Evolutionary conservation across 371 early-diverging fungal species (phyloP), one percentile per base, ranked within the genome.

Genomic region (Funneliformis caledonium): DNA sequence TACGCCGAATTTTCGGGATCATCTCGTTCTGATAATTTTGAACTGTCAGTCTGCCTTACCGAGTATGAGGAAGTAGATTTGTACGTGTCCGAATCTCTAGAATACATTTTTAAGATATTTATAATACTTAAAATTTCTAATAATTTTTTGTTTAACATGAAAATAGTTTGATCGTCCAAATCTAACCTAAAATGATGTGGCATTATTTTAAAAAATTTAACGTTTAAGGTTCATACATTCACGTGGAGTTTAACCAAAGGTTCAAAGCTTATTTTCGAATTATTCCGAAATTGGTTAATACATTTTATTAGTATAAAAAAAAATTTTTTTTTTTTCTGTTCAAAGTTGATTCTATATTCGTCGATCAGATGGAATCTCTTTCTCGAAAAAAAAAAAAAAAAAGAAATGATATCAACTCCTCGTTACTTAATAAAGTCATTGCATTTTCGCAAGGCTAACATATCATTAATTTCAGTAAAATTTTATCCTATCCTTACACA

Each of bases 1-100:
- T 47, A 72, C 72, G 26, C 48, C 22, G 72, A 47, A 72, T 72
- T 45, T 26, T 72, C 72, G 9, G 43, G 42, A 31, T 56, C 56
- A 19, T 56, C 56, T 56, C 19, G 16, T 16, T 56, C 56, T 19
- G 7, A 56, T 56, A 56, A 19, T 47, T 9, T n/a, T 56, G 56
- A 56, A 56, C 7, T 56, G 19, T 56, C 56, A 56, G 56, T 19
- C 19, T 56, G 56, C 7, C 6, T 56, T 56, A 16, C 19, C 19
- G 56, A 19, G 16, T 56, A 56, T 7, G 16, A 7, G 19, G 56
- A 19, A 56, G 56, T 56, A 56, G 56, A 19, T 56, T 56, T 56
- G 6, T 19, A 16, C n/a, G 56, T 56, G 6, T 56, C 56, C 19
- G 56, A 56, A 19, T 56, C 56, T 56, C 19, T 56, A 56, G 56